Evolutionary conservation across 2,329 filamentous ascomycete species (phyloP).

Genomic region (Coniochaeta hoffmannii): DNA sequence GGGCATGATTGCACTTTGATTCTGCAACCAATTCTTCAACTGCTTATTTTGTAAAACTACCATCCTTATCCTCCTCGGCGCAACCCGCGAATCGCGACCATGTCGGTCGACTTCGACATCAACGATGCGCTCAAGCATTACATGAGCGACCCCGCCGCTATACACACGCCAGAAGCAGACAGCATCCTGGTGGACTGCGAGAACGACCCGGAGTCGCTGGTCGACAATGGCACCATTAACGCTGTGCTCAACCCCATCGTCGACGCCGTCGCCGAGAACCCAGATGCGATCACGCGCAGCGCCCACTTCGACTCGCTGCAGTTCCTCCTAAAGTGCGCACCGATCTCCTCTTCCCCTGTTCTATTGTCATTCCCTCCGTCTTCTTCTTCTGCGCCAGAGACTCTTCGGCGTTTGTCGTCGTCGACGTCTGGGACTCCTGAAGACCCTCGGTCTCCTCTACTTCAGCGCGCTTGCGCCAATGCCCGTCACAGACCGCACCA

Average conservation of each 20-base stretch:
- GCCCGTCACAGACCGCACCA: constrained; percentile 15
- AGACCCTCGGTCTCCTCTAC: constrained; percentile 7
- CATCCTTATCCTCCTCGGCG: constrained; percentile 3
- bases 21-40: not conserved
- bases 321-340: constrained; percentile 90
- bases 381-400: constrained; percentile 19
- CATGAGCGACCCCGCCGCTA: constrained; percentile 81
- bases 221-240: constrained; percentile 66
- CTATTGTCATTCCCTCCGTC: constrained; percentile 2
- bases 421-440: not conserved
- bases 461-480: constrained; percentile 28
- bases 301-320: constrained; percentile 86
- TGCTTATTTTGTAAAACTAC: not conserved
- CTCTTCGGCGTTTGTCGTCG: constrained; percentile 5
- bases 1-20: not conserved
- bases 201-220: constrained; percentile 78
- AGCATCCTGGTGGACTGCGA: constrained; percentile 82
- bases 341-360: constrained; percentile 35
- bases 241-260: constrained; percentile 84
- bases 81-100: constrained; percentile 23
- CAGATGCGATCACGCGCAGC: constrained; percentile 75
- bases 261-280: constrained; percentile 84
- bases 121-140: constrained; percentile 96
- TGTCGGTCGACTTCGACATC: constrained; percentile 87
- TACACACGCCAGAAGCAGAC: constrained; percentile 82